Conservation (phyloP, 75 land plant genomes). For the Pinus taeda region DNA sequence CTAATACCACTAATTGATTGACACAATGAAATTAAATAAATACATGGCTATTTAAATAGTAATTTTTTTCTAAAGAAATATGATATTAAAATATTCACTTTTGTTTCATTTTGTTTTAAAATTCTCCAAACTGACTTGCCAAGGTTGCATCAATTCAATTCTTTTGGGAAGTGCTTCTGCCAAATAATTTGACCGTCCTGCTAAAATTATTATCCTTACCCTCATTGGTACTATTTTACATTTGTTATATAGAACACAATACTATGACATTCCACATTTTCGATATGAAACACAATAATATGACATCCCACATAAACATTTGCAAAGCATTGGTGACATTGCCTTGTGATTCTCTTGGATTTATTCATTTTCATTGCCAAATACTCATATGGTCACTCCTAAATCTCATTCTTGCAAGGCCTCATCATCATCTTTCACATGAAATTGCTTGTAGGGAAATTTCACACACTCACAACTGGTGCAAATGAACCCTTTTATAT, state of each 20-base stretch:
- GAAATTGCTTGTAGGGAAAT: conserved; percentile 65
- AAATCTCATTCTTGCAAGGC: neutral
- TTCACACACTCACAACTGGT: conserved; percentile 91
- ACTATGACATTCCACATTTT: neutral
- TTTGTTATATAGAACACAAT: too few species aligned
- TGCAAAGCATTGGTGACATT: neutral
- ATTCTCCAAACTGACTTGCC: neutral
- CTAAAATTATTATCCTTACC: neutral
- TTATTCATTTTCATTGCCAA: neutral
- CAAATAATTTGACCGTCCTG: neutral
- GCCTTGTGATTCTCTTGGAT: neutral
- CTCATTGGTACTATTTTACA: neutral
- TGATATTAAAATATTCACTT: too few species aligned
- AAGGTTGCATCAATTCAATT: neutral
- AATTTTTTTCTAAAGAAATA: neutral
- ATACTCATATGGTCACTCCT: neutral
- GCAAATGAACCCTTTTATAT: conserved; percentile 95
- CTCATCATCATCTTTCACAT: neutral
- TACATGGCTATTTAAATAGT: neutral
- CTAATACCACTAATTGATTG: neutral
- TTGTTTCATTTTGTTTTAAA: neutral
- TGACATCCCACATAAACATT: neutral
- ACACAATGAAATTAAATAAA: neutral
- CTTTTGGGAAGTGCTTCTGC: neutral
- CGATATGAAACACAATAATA: neutral